These are phyloP conservation scores for Hypoxylon sp. DNA, from an alignment of 2,329 filamentous ascomycete genomes.

Conservation along the genomic window DNA sequence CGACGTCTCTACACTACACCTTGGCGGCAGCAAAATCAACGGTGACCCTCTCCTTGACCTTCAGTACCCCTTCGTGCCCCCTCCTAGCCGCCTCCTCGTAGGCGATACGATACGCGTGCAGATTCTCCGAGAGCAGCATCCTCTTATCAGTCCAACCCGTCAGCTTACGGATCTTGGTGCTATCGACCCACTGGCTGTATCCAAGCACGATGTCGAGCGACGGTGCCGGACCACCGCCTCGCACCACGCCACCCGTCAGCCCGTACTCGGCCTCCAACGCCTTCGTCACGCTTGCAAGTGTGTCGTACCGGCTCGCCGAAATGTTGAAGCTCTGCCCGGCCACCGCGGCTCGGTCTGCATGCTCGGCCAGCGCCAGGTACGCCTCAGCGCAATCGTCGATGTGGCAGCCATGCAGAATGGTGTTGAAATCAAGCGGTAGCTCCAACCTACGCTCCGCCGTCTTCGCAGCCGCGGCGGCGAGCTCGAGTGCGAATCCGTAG, in stretches of 20 bases:
- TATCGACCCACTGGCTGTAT: constrained; percentile 61
- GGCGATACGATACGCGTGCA: constrained; percentile 57
- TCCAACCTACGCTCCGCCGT: constrained; percentile 44
- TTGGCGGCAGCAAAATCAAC: constrained; percentile 8
- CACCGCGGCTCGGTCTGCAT: constrained; percentile 54
- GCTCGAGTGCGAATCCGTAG: constrained; percentile 59
- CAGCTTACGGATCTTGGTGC: constrained; percentile 58
- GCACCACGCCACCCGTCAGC: constrained; percentile 52
- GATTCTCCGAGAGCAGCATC: constrained; percentile 56
- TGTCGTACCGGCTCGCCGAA: constrained; percentile 62
- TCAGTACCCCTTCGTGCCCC: constrained; percentile 50
- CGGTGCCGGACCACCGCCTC: constrained; percentile 10
- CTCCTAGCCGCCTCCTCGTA: constrained; percentile 56
- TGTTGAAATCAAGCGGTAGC: constrained; percentile 56
- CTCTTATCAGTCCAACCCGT: constrained; percentile 60
- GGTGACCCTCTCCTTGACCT: constrained; percentile 42
- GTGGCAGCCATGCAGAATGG: constrained; percentile 63
- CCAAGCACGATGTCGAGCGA: constrained; percentile 51
- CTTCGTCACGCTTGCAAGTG: constrained; percentile 56
- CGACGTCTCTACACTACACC: background rate
- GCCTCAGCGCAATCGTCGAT: constrained; percentile 66
- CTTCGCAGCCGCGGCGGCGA: constrained; percentile 49
- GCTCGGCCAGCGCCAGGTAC: constrained; percentile 62
- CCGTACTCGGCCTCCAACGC: constrained; percentile 61
- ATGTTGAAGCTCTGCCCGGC: constrained; percentile 63